Percentiles rank a stretch among this genome's conserved stretches.
Evolutionary conservation across 2,329 filamentous ascomycete genomes (phyloP).

Genomic region (Hymenoscyphus fructigenus): DNA sequence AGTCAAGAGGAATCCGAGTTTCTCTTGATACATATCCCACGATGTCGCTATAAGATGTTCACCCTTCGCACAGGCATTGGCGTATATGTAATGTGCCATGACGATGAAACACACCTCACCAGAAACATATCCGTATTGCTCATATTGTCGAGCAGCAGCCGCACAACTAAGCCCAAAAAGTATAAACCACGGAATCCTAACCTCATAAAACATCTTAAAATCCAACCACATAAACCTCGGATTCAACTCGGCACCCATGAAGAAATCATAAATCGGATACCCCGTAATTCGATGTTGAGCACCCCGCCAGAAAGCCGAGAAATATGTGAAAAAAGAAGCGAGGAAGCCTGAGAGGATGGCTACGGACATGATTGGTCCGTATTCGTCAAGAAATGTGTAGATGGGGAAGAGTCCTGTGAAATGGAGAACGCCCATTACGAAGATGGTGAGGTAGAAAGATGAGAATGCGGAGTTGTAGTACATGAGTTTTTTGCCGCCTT

Average conservation of each 20-base stretch:
- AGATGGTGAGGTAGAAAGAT: conserved; percentile 86
- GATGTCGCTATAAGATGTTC: conserved; percentile 88
- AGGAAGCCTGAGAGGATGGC: conserved; percentile 91
- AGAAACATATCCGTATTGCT: conserved; percentile 80
- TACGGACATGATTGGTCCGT: conserved; percentile 88
- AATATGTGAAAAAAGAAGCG: conserved; percentile 80
- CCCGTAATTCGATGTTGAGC: conserved; percentile 91
- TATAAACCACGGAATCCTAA: conserved; percentile 90
- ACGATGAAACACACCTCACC: conserved; percentile 82
- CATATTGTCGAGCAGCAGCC: conserved; percentile 78
- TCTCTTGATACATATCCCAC: conserved; percentile 97
- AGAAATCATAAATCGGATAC: conserved; percentile 79
- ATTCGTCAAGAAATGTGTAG: conserved; percentile 91
- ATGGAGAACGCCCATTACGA: conserved; percentile 70
- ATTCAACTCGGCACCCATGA: conserved; percentile 87
- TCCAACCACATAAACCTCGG: conserved; percentile 82
- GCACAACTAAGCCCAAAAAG: conserved; percentile 76
- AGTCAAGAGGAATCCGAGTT: conserved; percentile 96
- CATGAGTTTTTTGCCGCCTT: conserved; percentile 78
- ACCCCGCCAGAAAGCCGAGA: conserved; percentile 77
- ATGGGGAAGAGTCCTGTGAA: conserved; percentile 82
- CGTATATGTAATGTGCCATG: conserved; percentile 88
- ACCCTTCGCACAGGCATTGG: conserved; percentile 88
- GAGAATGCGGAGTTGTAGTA: conserved; percentile 93
- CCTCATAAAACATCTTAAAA: conserved; percentile 96